Conservation (phyloP, 495 filamentous ascomycete species). For the Arthonia radiata region DNA sequence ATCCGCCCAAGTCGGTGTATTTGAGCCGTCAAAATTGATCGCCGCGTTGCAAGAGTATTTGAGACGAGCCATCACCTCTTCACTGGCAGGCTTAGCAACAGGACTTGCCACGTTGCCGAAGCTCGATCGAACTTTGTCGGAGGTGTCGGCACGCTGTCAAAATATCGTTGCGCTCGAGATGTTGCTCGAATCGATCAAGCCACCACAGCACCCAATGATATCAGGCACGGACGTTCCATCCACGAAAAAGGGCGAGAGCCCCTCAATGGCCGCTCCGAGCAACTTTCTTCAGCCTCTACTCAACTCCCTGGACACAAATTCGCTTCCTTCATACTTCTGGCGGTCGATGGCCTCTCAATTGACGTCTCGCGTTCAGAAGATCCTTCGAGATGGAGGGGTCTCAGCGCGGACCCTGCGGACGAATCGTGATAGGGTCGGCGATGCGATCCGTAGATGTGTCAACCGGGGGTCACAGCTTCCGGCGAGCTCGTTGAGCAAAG, state of each 20-base stretch:
- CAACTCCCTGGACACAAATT: conserved; percentile 59
- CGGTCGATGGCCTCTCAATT: conserved; percentile 58
- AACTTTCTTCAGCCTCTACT: conserved; percentile 56
- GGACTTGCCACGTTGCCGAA: conserved; percentile 57
- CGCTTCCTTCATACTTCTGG: conserved; percentile 79
- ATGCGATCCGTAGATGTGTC: conserved; percentile 65
- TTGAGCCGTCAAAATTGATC: conserved; percentile 46
- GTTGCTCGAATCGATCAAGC: conserved; percentile 40
- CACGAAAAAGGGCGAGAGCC: too few species aligned
- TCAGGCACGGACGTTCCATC: conserved; percentile 5
- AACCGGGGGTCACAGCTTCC: conserved; percentile 43
- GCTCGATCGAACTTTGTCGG: conserved; percentile 56
- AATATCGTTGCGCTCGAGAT: conserved; percentile 71
- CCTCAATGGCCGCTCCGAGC: too few species aligned
- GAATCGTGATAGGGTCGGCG: conserved; percentile 48
- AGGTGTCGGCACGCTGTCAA: conserved; percentile 66
- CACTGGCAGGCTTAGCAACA: conserved; percentile 41
- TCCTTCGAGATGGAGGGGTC: conserved; percentile 55
- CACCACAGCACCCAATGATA: conserved; percentile 39
- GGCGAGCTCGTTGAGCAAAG: not conserved
- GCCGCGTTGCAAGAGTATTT: conserved; percentile 61
- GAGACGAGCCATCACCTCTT: conserved; percentile 46
- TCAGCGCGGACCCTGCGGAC: conserved; percentile 55
- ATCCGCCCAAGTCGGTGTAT: conserved; percentile 18
- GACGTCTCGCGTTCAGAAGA: conserved; percentile 54